Evolutionary conservation across 2,329 filamentous ascomycete species (phyloP).

Genomic region (Tolypocladium tundrense): DNA sequence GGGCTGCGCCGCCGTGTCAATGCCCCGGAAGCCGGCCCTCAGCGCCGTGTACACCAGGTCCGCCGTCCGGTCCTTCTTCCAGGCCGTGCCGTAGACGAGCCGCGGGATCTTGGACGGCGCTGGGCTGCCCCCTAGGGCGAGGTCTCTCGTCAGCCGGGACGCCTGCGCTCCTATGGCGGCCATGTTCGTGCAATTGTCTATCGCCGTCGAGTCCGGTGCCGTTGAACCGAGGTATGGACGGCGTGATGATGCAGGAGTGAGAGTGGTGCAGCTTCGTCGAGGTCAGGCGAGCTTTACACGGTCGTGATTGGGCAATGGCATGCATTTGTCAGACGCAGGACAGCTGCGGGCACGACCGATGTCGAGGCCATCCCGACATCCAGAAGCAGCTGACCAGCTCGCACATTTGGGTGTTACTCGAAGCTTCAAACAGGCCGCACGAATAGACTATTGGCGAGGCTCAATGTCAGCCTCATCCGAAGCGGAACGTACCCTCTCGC

Average conservation of each 20-base stretch:
- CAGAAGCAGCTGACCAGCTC: not conserved
- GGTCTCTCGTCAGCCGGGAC: conserved; percentile 21
- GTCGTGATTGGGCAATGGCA: not conserved
- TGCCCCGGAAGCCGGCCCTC: conserved; percentile 55
- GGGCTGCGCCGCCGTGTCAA: conserved; percentile 73
- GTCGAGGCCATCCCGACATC: not conserved
- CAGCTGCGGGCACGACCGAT: not conserved
- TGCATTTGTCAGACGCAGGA: not conserved
- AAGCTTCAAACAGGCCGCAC: not conserved
- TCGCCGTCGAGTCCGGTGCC: not conserved
- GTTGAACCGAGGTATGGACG: not conserved
- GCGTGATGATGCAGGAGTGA: not conserved
- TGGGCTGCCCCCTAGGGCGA: conserved; percentile 18
- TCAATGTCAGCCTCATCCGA: not conserved
- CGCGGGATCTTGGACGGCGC: conserved; percentile 33
- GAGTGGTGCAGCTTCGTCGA: too few species aligned
- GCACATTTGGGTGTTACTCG: not conserved
- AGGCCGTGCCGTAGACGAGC: conserved; percentile 72
- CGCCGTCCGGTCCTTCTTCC: conserved; percentile 63
- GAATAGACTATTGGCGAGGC: not conserved
- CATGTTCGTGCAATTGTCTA: conserved; percentile 8
- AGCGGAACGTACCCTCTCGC: not conserved
- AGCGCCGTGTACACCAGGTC: conserved; percentile 60
- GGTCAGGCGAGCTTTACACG: not conserved
- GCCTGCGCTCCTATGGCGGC: conserved; percentile 13